Evolutionary conservation across 2,329 filamentous ascomycete genomes (phyloP), one percentile per base, ranked within the genome.

Genomic region (Aspergillus proliferans): DNA sequence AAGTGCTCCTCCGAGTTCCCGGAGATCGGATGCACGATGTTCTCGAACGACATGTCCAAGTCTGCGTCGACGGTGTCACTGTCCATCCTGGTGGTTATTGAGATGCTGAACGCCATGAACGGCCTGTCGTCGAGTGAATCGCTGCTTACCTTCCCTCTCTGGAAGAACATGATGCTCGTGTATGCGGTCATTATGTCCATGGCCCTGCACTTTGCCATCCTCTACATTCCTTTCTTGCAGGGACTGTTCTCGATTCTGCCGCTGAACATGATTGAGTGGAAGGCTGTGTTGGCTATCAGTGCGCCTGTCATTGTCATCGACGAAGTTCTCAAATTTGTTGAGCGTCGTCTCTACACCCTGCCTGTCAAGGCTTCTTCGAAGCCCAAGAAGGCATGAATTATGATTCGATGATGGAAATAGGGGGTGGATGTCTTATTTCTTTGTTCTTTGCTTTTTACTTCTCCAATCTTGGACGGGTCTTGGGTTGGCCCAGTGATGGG

Each of bases 81-180:
- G 52, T 95, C 88, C 34, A 84, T 85, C 62, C 80, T 98, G 15
- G 93, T 98, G 42, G 90, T 96, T 52, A 97, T 98, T 64, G 93
- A 98, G 75, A 98, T 98, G 93, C 82, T 98, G 67, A 98, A 98
- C 73, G 93, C 93, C 60, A 92, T 97, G 86, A 98, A 98, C 67
- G 93, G 92, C 0, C 80, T 98, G 28, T 96, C 90, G 1, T 95
- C 90, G 1, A 95, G 88, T 70, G 93, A 98, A 72, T 95, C 88
- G 14, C 83, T 98, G 10, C 73, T 98, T 48, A 96, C 91, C 2
- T 81, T 98, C 54, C 92, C 91, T 8, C 77, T 98, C n/a, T 96
- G 92, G 92, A 83, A 92, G 66, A 98, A 98, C 75, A 93, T 95
- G 86, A 93, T 95, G 80, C 84, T 98, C 15, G 88, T 98, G 48